These are phyloP conservation scores for Colletotrichum sp. DNA, from an alignment of 2,329 filamentous ascomycete species.

Conservation along the genomic window DNA sequence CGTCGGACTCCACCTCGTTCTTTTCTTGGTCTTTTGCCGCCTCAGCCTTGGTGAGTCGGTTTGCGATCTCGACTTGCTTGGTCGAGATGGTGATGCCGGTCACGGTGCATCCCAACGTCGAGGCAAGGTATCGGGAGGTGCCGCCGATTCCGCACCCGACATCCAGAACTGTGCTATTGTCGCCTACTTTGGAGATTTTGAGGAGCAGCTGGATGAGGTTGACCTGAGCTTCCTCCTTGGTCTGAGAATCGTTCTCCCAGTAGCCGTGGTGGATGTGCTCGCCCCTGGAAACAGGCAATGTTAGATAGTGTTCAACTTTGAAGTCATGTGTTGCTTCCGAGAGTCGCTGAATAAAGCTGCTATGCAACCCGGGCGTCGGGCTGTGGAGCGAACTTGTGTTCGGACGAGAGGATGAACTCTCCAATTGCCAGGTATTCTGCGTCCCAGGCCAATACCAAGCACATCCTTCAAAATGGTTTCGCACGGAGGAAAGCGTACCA, in stretches of 20 bases:
- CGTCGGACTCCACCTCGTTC: conserved; percentile 21
- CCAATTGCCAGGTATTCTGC: not conserved
- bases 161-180: conserved; percentile 50
- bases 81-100: conserved; percentile 66
- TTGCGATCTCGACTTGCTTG: conserved; percentile 64
- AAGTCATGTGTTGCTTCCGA: not conserved
- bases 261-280: conserved; percentile 70
- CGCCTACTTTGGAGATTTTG: conserved; percentile 36
- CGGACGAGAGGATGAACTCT: not conserved
- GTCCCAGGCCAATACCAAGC: not conserved
- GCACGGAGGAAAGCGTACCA: conserved; percentile 45
- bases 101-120: conserved; percentile 54
- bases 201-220: conserved; percentile 63
- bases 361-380: not conserved
- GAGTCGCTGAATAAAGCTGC: not conserved
- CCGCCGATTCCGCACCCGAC: conserved; percentile 67
- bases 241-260: conserved; percentile 55
- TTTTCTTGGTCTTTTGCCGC: conserved; percentile 17
- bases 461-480: not conserved
- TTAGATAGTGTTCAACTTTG: not conserved
- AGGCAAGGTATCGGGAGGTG: conserved; percentile 61
- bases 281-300: conserved; percentile 46
- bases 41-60: conserved; percentile 48
- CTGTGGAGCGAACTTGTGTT: not conserved
- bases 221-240: conserved; percentile 62